Evolutionary conservation across 352 stramenopile genomes (phyloP).

Genomic region (Phytophthora uliginosa): DNA sequence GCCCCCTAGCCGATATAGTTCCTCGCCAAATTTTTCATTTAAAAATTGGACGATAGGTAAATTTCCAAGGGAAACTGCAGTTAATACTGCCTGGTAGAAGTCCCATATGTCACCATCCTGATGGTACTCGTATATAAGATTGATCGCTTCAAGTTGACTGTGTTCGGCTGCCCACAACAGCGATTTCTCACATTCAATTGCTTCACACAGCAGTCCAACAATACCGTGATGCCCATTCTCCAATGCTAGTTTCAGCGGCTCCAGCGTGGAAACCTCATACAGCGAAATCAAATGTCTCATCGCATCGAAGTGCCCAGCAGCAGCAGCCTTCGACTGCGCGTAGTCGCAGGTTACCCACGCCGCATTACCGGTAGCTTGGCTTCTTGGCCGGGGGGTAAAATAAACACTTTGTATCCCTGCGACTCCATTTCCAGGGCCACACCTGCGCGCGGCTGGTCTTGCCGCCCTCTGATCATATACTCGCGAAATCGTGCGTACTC

Average conservation of each 20-base stretch:
- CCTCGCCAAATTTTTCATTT: conserved; percentile 3
- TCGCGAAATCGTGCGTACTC: conserved; percentile 68
- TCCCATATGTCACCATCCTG: background rate
- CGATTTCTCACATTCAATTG: background rate
- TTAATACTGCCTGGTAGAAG: background rate
- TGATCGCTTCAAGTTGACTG: background rate
- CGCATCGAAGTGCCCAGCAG: background rate
- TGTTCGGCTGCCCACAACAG: background rate
- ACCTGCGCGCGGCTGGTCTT: conserved; percentile 52
- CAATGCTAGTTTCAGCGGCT: background rate
- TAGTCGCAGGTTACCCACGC: background rate
- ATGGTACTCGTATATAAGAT: background rate
- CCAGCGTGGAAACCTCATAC: background rate
- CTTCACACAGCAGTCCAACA: background rate
- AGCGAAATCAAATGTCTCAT: background rate
- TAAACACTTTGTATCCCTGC: conserved; percentile 77
- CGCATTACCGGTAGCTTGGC: conserved; percentile 5
- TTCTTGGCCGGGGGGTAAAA: conserved; percentile 67
- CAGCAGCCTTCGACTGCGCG: background rate
- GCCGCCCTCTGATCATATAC: conserved; percentile 61
- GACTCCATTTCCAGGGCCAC: conserved; percentile 66
- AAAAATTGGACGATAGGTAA: background rate
- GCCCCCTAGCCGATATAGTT: background rate
- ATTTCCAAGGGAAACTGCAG: background rate
- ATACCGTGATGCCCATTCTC: background rate